Evolutionary conservation across 179 eudicot species (phyloP), one percentile per base, ranked within the genome.

Genomic region (Nepenthes alata): DNA sequence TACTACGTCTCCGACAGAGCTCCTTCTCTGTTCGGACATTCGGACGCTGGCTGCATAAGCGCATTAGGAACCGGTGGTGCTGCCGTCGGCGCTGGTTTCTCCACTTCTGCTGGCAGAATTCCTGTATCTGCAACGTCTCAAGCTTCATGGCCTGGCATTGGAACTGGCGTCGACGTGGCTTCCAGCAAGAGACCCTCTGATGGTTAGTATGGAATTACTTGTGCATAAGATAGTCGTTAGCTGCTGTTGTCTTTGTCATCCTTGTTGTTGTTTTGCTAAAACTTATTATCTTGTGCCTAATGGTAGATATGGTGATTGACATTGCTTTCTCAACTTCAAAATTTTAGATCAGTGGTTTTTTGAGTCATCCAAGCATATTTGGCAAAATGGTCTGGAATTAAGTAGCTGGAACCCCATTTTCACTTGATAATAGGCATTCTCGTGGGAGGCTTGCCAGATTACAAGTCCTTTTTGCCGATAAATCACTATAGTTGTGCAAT

Each of bases 161-260:
- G 50, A 6, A 11, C 8, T 38, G 70, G 63, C 13, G 52, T 47
- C 6, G 53, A 60, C 37, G 48, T 68, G 15, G 5, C 62, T 58
- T 25, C 37, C 47, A 45, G 54, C 38, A 73, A 73, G 62, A 72
- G 72, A 36, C 55, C 77, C 37, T 63, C 62, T 55, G 54, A 73
- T 59, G 77, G 77, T 73, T 47, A 15, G 69, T 48, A 3, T 50
- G 50, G 50, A 47, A 11, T 1, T 6, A 47, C 50, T 2, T 47
- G 8, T 47, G 8, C 50, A 0, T 47, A 6, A 3, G 8, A 11
- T 6, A 0, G 8, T 47, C 11, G 8, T 6, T 47, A 6, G 8
- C 50, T 9, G 3, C 11, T 10, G 9, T n/a, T 35, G 13, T 11
- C 3, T 15, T 37, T 11, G 11, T 36, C 34, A 1, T 35, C 9